Conservation (phyloP, 1,284 basidiomycete species). For the Leccinum fallax region DNA sequence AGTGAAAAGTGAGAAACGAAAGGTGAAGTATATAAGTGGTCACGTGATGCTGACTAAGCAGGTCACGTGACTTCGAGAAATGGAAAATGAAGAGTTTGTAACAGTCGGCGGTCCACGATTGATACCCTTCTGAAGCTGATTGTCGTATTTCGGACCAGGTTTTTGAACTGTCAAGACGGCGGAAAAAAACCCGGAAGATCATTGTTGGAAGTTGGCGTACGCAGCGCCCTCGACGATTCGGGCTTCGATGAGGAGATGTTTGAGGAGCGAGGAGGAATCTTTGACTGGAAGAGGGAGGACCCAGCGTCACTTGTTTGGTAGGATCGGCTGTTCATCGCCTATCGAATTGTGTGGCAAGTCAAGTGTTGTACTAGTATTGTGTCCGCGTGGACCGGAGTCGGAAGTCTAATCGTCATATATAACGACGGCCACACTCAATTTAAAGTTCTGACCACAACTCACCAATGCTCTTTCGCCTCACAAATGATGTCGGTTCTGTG, state of each 20-base stretch:
- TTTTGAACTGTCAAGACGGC: conserved; percentile 36
- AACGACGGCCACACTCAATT: neutral
- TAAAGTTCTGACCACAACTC: neutral
- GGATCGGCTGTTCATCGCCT: too few relatives aligned
- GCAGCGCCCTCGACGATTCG: conserved; percentile 37
- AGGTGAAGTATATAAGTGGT: too few relatives aligned
- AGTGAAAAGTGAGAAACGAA: too few relatives aligned
- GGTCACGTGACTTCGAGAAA: too few relatives aligned
- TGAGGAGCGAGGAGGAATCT: conserved; percentile 38
- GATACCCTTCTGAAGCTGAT: neutral
- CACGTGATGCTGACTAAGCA: too few relatives aligned
- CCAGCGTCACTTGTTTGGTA: conserved; percentile 21
- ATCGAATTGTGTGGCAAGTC: neutral
- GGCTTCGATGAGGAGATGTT: conserved; percentile 40
- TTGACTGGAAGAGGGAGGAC: conserved; percentile 34
- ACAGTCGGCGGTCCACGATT: neutral
- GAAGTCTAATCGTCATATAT: neutral
- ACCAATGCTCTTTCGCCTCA: conserved; percentile 2
- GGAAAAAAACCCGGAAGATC: conserved; percentile 37
- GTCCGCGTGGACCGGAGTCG: neutral
- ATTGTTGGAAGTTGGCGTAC: conserved; percentile 40
- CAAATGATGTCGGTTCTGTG: neutral
- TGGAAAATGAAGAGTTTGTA: too few relatives aligned
- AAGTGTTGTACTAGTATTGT: neutral
- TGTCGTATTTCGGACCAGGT: conserved; percentile 21